Percentiles rank a stretch among this genome's conserved stretches.
These are phyloP conservation scores for Actinomucor elegans DNA, from an alignment of 371 early-diverging fungal species.

Conservation along the genomic window DNA sequence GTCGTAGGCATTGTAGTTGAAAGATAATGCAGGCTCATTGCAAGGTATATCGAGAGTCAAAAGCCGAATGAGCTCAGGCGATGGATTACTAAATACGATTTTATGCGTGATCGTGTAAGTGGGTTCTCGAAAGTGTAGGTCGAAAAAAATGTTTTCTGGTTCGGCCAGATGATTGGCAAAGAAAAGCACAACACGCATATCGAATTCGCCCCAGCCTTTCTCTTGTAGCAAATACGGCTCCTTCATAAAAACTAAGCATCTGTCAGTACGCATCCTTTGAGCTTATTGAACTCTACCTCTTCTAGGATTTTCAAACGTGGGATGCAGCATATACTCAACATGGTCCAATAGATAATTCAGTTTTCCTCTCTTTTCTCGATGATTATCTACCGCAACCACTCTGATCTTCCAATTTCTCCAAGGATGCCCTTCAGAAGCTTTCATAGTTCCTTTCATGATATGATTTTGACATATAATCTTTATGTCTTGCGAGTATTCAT, in stretches of 20 bases:
- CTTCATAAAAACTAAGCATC: constrained; percentile 49
- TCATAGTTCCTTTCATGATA: constrained; percentile 29
- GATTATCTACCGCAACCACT: constrained; percentile 45
- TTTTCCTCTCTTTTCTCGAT: constrained; percentile 49
- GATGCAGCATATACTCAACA: constrained; percentile 75
- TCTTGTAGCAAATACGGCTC: constrained; percentile 65
- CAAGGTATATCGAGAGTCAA: constrained; percentile 8
- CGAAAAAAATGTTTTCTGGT: constrained; percentile 57
- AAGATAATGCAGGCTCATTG: not conserved
- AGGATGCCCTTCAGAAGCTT: constrained; percentile 47
- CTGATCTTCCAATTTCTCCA: constrained; percentile 62
- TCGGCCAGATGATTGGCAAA: constrained; percentile 49
- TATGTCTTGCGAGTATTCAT: constrained; percentile 30
- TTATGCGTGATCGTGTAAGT: constrained; percentile 51
- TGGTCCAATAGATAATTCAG: constrained; percentile 57
- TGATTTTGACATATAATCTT: constrained; percentile 40
- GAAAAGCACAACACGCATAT: constrained; percentile 60
- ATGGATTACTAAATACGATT: constrained; percentile 34
- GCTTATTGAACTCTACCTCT: constrained; percentile 45
- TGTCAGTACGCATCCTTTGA: not conserved
- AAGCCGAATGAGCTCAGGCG: constrained; percentile 23
- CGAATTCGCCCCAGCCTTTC: constrained; percentile 77
- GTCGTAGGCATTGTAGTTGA: not conserved
- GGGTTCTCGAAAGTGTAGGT: constrained; percentile 61
- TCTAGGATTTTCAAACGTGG: constrained; percentile 63